These are phyloP conservation scores for Penicillium palitans DNA, from an alignment of 2,329 filamentous ascomycete species.

Conservation along the genomic window DNA sequence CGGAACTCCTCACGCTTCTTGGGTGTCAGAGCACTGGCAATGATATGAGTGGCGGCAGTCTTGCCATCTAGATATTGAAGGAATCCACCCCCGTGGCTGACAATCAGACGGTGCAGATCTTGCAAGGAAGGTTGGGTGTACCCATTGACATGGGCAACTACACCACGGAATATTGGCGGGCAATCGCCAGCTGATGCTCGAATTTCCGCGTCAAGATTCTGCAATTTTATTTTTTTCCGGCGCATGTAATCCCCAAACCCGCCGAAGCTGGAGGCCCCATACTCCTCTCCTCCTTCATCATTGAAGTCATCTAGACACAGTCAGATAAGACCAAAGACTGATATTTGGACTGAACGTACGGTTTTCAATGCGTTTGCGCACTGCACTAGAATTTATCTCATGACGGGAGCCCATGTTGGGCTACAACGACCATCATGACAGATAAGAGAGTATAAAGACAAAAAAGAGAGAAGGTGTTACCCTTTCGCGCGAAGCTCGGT, in stretches of 20 bases:
- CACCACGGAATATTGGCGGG: conserved; percentile 82
- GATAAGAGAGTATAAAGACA: background rate
- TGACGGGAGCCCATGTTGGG: conserved; percentile 62
- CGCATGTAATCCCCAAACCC: conserved; percentile 91
- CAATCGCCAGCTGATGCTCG: conserved; percentile 68
- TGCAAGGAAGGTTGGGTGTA: conserved; percentile 94
- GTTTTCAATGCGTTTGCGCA: conserved; percentile 64
- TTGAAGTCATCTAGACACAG: conserved; percentile 65
- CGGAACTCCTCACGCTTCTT: conserved; percentile 90
- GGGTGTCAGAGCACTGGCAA: conserved; percentile 83
- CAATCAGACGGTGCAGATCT: conserved; percentile 82
- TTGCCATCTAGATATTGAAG: conserved; percentile 94
- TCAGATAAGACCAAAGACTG: conserved; percentile 15
- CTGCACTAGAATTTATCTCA: conserved; percentile 58
- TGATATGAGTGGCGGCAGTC: conserved; percentile 92
- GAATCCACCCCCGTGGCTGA: conserved; percentile 90
- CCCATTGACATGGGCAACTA: conserved; percentile 89
- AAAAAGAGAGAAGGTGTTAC: background rate
- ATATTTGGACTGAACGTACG: conserved; percentile 40
- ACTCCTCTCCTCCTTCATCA: conserved; percentile 85
- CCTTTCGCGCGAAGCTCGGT: conserved; percentile 4
- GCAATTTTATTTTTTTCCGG: conserved; percentile 94
- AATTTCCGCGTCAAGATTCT: conserved; percentile 85
- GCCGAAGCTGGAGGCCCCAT: conserved; percentile 80
- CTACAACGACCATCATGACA: conserved; percentile 25